A percentile compares a stretch with the other conserved stretches of the same genome.
phyloP scores from a whole-genome alignment of 176 grass and related monocot genomes.

The Juncus inflexus region DNA sequence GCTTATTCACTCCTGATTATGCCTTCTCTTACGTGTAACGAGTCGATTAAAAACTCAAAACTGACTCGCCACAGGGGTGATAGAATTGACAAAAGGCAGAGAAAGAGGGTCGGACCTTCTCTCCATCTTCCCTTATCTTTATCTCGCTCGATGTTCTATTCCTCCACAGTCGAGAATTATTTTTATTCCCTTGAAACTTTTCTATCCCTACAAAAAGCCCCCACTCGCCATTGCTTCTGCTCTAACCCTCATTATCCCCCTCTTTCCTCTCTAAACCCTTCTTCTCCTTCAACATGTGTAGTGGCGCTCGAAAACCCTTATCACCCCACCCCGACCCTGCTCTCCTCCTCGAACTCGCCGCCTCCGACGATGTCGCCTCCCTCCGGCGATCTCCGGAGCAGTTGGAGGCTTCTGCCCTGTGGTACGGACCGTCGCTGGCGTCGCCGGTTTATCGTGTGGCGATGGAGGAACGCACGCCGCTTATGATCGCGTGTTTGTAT shows the following conservation, averaged over 20 bases:
- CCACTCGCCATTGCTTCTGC: constrained; percentile 2
- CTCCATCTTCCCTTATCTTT: constrained; percentile 49
- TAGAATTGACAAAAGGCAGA: neutral
- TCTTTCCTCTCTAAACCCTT: neutral
- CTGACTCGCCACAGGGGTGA: neutral
- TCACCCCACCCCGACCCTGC: constrained; percentile 15
- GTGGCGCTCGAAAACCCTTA: constrained; percentile 53
- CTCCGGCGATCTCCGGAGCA: constrained; percentile 54
- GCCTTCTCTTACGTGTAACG: neutral
- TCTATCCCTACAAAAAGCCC: constrained; percentile 45
- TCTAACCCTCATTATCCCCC: constrained; percentile 6
- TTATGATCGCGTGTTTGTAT: constrained; percentile 84
- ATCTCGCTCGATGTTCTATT: constrained; percentile 30
- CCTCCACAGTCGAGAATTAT: constrained; percentile 20
- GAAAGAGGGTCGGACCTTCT: constrained; percentile 36
- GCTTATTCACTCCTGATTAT: neutral
- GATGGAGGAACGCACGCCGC: constrained; percentile 54
- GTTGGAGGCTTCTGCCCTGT: constrained; percentile 11
- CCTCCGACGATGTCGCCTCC: constrained; percentile 51
- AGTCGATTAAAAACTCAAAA: neutral
- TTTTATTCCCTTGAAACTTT: constrained; percentile 22
- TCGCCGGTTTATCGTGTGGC: constrained; percentile 19
- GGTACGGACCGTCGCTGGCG: constrained; percentile 54
- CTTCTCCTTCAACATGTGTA: constrained; percentile 43
- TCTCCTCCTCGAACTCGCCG: constrained; percentile 64